Base-by-base conservation (phyloP, 257 asterid species). In the Nicotiana tomentosiformis region DNA sequence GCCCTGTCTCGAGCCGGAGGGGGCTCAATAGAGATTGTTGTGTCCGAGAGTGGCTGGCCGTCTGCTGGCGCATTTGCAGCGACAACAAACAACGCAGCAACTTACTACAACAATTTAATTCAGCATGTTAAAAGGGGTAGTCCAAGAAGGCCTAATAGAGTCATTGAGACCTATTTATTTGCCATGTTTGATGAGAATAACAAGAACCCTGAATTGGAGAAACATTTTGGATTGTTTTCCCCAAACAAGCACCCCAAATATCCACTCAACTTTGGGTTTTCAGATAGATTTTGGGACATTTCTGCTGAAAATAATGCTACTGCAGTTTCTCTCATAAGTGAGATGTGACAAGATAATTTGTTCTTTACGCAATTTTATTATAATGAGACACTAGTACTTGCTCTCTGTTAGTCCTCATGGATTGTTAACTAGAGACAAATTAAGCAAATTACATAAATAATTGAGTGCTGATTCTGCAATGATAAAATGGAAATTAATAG, bases 11-110 rank as follows among this genome's bases (percentile, higher is more conserved):
- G 89, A 65, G 83, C 64, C 0, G 91, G 91, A 1, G 86, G 80
- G 5, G 72, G 16, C 0, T 51, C 82, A 4, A 23, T 90, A 49
- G 77, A 82, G 9, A 46, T 92, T 2, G 86, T 86, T 0, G 93
- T 89, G 16, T 37, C 93, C 0, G 91, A 88, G 79, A 86, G 83
- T 23, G 91, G 91, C 8, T 88, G 91, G 88, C 91, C 89, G 3
- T 84, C 89, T 0, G 88, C 83, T 9, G 91, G 88, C 9, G 88
- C 86, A 4, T 4, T 51, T 3, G 56, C 32, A 2, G 82, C 90
- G 2, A 80, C 83, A n/a, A 72, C 70, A 15, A 46, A 57, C 16
- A 64, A 82, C 43, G 88, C 88, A 14, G 17, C 67, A 18, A 67
- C 68, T 1, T 87, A 87, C 66, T 84, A 78, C 67, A 82, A 43